phyloP scores from a whole-genome alignment of 2,329 filamentous ascomycete species.

The Penicillium sp. region DNA sequence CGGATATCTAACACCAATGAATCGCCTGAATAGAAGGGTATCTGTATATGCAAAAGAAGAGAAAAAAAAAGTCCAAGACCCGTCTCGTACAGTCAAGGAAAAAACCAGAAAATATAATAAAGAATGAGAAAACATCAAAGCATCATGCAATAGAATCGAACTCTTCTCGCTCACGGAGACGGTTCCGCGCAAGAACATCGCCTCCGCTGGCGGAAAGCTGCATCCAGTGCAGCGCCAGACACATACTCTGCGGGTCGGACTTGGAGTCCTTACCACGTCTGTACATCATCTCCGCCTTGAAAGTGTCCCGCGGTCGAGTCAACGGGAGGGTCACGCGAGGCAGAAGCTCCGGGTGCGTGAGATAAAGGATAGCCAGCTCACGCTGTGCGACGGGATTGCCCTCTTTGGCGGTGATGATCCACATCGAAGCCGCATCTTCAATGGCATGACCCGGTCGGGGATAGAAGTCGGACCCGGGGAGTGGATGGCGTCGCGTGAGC shows the following conservation, averaged over 20 bases:
- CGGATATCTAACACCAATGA: conserved; percentile 24
- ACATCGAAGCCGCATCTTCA: conserved; percentile 80
- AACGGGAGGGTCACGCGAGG: conserved; percentile 75
- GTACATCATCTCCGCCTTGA: conserved; percentile 80
- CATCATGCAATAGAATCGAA: conserved; percentile 55
- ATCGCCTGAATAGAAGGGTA: conserved; percentile 20
- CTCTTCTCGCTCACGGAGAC: conserved; percentile 67
- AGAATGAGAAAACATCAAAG: conserved; percentile 13
- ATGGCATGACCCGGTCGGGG: conserved; percentile 36
- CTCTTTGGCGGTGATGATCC: conserved; percentile 89
- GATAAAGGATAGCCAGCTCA: conserved; percentile 87
- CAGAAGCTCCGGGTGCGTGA: conserved; percentile 84
- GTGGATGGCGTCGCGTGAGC: conserved; percentile 37
- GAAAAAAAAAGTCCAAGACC: conserved; percentile 5
- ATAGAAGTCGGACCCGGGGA: conserved; percentile 29
- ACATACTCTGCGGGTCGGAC: conserved; percentile 84
- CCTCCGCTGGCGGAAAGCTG: conserved; percentile 80
- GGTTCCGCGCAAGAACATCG: conserved; percentile 76
- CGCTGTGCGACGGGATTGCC: conserved; percentile 83
- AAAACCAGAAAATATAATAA: neutral
- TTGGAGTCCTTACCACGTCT: conserved; percentile 58
- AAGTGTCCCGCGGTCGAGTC: conserved; percentile 78
- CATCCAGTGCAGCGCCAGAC: conserved; percentile 96
- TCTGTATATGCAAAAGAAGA: conserved; percentile 21
- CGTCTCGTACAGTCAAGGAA: conserved; percentile 9